Evolutionary conservation across 441 rosid species (phyloP).

Genomic region (Erodium moschatum): DNA sequence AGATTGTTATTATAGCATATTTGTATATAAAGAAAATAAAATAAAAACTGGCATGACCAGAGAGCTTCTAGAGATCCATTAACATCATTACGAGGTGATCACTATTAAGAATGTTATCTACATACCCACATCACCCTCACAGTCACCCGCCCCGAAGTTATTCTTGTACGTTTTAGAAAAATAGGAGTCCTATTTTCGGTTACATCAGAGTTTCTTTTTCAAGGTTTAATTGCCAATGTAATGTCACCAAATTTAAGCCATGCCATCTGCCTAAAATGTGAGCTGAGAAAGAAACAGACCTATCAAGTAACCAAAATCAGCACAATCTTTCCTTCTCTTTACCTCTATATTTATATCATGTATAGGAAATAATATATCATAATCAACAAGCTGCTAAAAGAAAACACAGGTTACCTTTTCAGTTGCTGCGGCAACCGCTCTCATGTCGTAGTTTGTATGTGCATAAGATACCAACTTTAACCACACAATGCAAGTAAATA

Average conservation of each 20-base stretch:
- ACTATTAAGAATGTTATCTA: background rate
- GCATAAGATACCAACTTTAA: constrained; percentile 79
- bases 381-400: constrained; percentile 5
- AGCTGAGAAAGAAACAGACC: background rate
- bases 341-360: background rate
- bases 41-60: background rate
- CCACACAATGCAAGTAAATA: constrained; percentile 84
- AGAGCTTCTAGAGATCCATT: background rate
- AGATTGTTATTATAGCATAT: background rate
- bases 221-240: background rate
- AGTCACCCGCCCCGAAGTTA: background rate
- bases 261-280: background rate
- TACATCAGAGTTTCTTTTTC: background rate
- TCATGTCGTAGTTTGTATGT: constrained; percentile 75
- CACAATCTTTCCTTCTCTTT: background rate
- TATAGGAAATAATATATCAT: background rate
- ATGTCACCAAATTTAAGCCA: background rate
- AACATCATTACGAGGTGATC: background rate
- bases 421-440: constrained; percentile 46
- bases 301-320: background rate
- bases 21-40: background rate
- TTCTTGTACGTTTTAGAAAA: background rate
- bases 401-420: constrained; percentile 46
- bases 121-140: background rate
- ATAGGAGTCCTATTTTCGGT: background rate